These are phyloP conservation scores for Carpediemonas membranifera DNA, from an alignment of 78 protist genomes.

Conservation along the genomic window DNA sequence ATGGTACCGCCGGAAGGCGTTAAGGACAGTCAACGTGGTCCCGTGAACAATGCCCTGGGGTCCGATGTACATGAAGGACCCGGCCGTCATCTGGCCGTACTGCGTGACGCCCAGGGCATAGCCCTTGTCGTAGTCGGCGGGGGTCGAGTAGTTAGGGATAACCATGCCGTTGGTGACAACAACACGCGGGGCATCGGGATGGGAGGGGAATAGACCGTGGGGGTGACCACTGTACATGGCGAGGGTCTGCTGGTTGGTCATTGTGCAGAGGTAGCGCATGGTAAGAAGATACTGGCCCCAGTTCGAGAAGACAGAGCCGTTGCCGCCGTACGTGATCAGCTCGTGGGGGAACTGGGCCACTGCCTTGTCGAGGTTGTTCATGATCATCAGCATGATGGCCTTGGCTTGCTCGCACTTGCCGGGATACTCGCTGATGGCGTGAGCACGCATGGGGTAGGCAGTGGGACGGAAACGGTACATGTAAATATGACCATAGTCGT, in stretches of 20 bases:
- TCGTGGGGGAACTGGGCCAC: constrained; percentile 85
- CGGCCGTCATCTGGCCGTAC: constrained; percentile 86
- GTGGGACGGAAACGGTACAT: constrained; percentile 76
- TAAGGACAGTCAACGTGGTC: constrained; percentile 68
- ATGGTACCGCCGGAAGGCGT: constrained; percentile 75
- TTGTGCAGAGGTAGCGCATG: constrained; percentile 60
- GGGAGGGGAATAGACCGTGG: constrained; percentile 28
- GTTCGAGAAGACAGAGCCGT: constrained; percentile 55
- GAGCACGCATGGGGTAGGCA: constrained; percentile 50
- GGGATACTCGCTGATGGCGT: constrained; percentile 53
- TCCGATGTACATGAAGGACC: constrained; percentile 46
- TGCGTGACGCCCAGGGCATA: constrained; percentile 62
- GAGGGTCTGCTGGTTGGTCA: constrained; percentile 67
- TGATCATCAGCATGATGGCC: constrained; percentile 65
- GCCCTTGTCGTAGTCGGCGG: constrained; percentile 5
- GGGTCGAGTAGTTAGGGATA: constrained; percentile 64
- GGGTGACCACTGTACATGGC: constrained; percentile 45
- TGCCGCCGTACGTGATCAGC: constrained; percentile 81
- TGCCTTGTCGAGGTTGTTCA: constrained; percentile 61
- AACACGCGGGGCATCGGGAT: constrained; percentile 39
- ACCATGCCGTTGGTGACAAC: constrained; percentile 79
- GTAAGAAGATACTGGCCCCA: constrained; percentile 66
- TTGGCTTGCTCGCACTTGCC: constrained; percentile 54
- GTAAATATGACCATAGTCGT: constrained; percentile 68
- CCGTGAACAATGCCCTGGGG: constrained; percentile 77